Conservation (phyloP, 495 filamentous ascomycete species). For the Sphaerosporella brunnea region DNA sequence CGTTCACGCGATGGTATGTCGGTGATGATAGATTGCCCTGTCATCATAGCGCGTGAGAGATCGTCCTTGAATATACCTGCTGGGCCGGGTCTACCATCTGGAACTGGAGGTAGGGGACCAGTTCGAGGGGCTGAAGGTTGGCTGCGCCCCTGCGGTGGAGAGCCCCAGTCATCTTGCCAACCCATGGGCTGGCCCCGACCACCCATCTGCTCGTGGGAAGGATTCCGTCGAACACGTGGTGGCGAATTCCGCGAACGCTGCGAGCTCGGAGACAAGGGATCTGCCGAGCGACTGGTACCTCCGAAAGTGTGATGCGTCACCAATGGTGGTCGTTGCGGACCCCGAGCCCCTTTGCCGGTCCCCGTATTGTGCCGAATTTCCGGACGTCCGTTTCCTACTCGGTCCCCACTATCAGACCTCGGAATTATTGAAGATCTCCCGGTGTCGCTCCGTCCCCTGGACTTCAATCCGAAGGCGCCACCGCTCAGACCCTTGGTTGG, state of each 20-base stretch:
- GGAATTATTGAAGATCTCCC: slow-evolving; percentile 6
- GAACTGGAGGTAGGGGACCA: background rate
- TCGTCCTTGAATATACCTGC: slow-evolving; percentile 13
- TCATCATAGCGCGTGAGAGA: slow-evolving; percentile 10
- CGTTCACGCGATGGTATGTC: background rate
- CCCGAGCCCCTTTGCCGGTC: background rate
- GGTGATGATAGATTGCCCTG: slow-evolving; percentile 8
- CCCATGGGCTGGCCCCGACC: slow-evolving; percentile 23
- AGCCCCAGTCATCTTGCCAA: slow-evolving; percentile 18
- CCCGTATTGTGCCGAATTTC: background rate
- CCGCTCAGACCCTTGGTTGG: too few relatives aligned
- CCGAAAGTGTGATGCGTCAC: background rate
- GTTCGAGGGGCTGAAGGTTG: slow-evolving; percentile 8
- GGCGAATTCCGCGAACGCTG: slow-evolving; percentile 20
- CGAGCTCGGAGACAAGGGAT: slow-evolving; percentile 10
- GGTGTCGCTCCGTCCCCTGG: slow-evolving; percentile 8
- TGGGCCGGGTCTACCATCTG: slow-evolving; percentile 7
- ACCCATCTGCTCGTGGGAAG: slow-evolving; percentile 17
- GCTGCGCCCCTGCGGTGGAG: slow-evolving; percentile 11
- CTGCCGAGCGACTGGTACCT: background rate
- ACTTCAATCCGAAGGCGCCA: too few relatives aligned
- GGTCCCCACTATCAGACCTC: slow-evolving; percentile 8
- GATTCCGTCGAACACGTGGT: slow-evolving; percentile 16
- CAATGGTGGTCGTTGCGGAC: slow-evolving; percentile 1
- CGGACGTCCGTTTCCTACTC: slow-evolving; percentile 1